Base-by-base conservation (phyloP, 73 alveolate genomes). In the Paramecium sonneborni region DNA sequence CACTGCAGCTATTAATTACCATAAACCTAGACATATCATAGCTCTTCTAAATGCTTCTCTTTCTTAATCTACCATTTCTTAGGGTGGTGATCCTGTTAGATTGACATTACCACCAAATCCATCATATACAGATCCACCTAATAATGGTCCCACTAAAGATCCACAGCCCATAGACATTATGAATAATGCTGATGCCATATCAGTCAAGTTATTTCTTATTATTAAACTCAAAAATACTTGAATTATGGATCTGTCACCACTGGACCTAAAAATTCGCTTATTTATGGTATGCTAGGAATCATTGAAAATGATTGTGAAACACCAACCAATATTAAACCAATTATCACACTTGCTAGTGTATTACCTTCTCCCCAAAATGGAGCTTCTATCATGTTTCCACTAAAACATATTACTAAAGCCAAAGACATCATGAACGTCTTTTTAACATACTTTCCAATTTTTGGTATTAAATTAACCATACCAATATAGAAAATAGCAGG, bases 291-390 rank as follows among this genome's bases (percentile, higher is more conserved):
- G 6, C 76, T 43, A 5, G 90, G 90, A 15, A 79, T 30, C 90
- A 79, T 79, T 0, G 76, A 43, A 18, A 79, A 79, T 38, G 90
- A 32, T 34, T 79, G 30, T 30, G 90, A 32, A 24, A 26, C 26
- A 30, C 90, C 90, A 23, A 79, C 90, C n/a, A 39, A 44, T 7
- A 79, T 79, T 18, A 79, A 44, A n/a, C 90, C 90, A 43, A 79
- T 39, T 4, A 79, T 46, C 1, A 79, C 90, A 30, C 62, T 32
- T 3, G 72, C 72, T 43, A 79, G 14, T 24, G 90, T 79, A 79
- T 79, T 79, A 11, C 72, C 90, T 43, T 32, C 41, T 23, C 90
- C 90, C 90, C 90, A 79, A 79, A 79, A 79, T 8, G 90, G 90
- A 24, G 90, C 90, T 79, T 79, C 90, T 24, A 79, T 11, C 90